Evolutionary conservation across 441 rosid genomes (phyloP), one percentile per base, ranked within the genome.

Genomic region (Euphorbia schlechtendalii): DNA sequence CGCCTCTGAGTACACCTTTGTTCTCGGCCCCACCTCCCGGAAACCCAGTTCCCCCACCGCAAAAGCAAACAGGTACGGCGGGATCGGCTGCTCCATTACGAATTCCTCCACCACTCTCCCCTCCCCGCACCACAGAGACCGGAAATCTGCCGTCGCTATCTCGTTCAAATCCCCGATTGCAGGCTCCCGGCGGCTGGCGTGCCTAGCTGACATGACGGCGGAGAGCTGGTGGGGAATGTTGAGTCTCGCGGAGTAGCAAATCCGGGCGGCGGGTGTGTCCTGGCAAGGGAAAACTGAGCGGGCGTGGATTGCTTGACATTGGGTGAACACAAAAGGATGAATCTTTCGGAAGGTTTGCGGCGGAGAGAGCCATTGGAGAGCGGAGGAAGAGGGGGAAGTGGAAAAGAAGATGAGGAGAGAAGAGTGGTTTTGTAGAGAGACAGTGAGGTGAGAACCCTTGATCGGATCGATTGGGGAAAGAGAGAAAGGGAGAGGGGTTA

Each of bases 301-400:
- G 12, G 98, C 92, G 75, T 92, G 98, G 36, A 92, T 82, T 0
- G 92, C 65, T 46, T 92, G 94, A 54, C 98, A 92, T 76, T 92
- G 94, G 0, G 98, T 89, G 82, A 79, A 92, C 28, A 86, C 96
- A 61, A 81, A 92, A 9, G 92, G 96, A 40, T 73, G 81, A 21
- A 64, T 48, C 67, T 88, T 89, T 68, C 82, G 80, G 76, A 86
- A 87, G 2, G 98, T 89, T 61, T 86, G 96, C 0, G 79, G 85
- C 0, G 96, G 98, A 0, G 79, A 76, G 2, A 92, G 88, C 98
- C 98, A 92, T 17, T 92, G 94, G 66, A 92, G 96, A 2, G 98
- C 98, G 2, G 98, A 85, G 10, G 98, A 88, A 8, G 82, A 68
- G 0, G 89, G 81, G 8, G 96, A 78, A 43, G 92, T 86, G 46